Percentiles rank a stretch among this genome's conserved stretches.
These are phyloP conservation scores for Xylariales sp. DNA, from an alignment of 2,329 filamentous ascomycete species.

Conservation along the genomic window DNA sequence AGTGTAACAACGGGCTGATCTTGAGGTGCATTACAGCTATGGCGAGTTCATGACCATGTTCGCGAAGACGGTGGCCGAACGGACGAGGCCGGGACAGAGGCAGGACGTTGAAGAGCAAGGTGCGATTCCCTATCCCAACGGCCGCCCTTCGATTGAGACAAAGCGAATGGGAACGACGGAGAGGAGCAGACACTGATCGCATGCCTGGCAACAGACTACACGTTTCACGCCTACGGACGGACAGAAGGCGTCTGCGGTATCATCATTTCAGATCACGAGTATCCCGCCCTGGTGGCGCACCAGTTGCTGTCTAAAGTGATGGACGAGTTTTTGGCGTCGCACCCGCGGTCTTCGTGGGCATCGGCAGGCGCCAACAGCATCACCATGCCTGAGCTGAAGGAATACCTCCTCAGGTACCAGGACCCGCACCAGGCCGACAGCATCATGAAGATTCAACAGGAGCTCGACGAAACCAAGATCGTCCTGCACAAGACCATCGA, in stretches of 20 bases:
- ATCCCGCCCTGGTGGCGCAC: conserved; percentile 83
- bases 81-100: conserved; percentile 82
- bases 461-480: conserved; percentile 97
- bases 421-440: conserved; percentile 90
- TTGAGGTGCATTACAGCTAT: conserved; percentile 53
- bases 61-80: conserved; percentile 86
- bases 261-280: conserved; percentile 81
- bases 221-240: conserved; percentile 81
- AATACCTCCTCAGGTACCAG: conserved; percentile 81
- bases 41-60: conserved; percentile 84
- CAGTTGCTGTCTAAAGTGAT: conserved; percentile 86
- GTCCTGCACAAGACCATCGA: conserved; percentile 97
- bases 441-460: conserved; percentile 95
- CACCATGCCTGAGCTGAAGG: conserved; percentile 78
- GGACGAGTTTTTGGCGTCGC: conserved; percentile 84
- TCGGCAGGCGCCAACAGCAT: conserved; percentile 61
- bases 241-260: conserved; percentile 80
- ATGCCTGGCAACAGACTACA: conserved; percentile 65
- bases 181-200: conserved; percentile 30
- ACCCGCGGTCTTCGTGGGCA: conserved; percentile 77
- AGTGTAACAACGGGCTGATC: conserved; percentile 35
- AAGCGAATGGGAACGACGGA: conserved; percentile 12
- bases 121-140: conserved; percentile 50
- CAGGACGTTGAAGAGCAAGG: conserved; percentile 88
- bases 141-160: conserved; percentile 7